Base-by-base conservation (phyloP, 75 land plant genomes). In the Cryptomeria japonica region DNA sequence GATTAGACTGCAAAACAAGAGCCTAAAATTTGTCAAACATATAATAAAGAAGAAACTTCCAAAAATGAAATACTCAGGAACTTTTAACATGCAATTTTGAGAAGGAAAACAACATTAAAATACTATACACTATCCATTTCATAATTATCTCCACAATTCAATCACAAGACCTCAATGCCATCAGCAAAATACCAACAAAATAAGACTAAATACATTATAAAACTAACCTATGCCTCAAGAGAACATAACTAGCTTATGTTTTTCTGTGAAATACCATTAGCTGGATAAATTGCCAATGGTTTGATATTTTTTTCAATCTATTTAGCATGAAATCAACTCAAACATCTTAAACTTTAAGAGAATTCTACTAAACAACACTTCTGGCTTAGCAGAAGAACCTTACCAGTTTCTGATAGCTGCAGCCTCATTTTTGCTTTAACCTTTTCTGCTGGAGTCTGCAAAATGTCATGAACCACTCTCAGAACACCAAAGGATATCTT, bases 381-480 rank as follows among this genome's bases (percentile, higher is more conserved):
- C 6, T 10, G n/a, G 31, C 13, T 3, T n/a, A n/a, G 31, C 41
- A 37, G 2, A 82, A 82, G 14, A 82, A 82, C 47, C 47, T 41
- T 92, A 97, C 98, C 97, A 90, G 98, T 96, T 92, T 96, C 89
- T 80, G 96, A 92, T 28, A 97, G 95, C 86, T 97, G 98, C 68
- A 94, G 87, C 82, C 92, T 94, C 95, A 93, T 95, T 92, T 94
- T 97, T 58, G 96, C 96, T 94, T 93, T 97, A 22, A 97, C 95
- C 90, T 92, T 95, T 88, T 97, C 97, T 53, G 94, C 95, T 19
- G 95, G 90, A 44, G 97, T 87, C 98, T 97, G 94, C 84, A 89
- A 28, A 86, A 46, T 12, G 16, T n/a, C 44, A 83, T n/a, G 31
- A 85, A 53, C 37, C 25, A 41, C 19, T 22, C 75, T 85, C 37